These are phyloP conservation scores for Jaapia argillacea DNA, from an alignment of 768 basidiomycete genomes.

Conservation along the genomic window DNA sequence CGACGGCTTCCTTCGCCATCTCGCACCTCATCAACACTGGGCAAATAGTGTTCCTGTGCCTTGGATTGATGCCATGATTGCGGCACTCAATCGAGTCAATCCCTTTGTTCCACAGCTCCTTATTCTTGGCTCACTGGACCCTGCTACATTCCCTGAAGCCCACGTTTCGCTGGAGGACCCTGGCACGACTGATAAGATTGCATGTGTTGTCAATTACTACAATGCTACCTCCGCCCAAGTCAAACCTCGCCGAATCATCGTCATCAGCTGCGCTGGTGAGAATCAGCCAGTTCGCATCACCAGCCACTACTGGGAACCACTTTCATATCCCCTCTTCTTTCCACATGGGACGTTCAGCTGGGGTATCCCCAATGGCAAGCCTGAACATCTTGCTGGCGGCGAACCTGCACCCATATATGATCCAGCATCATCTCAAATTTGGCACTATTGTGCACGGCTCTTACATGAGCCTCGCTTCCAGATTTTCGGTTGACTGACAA, in stretches of 20 bases:
- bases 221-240: slow-evolving; percentile 11
- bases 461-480: slow-evolving; percentile 21
- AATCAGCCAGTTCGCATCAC: slow-evolving; percentile 15
- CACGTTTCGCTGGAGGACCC: slow-evolving; percentile 13
- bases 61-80: slow-evolving; percentile 8
- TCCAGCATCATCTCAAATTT: slow-evolving; percentile 20
- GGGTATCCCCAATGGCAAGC: slow-evolving; percentile 12
- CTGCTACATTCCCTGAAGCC: slow-evolving; percentile 9
- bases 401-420: slow-evolving; percentile 1
- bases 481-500: slow-evolving; percentile 22
- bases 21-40: slow-evolving; percentile 1
- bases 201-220: slow-evolving; percentile 13
- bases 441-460: slow-evolving; percentile 21
- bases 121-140: slow-evolving; percentile 3
- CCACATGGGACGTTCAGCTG: slow-evolving; percentile 25
- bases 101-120: slow-evolving; percentile 8
- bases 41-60: slow-evolving; percentile 3
- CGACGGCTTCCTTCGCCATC: slow-evolving; percentile 15
- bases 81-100: slow-evolving; percentile 6
- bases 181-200: slow-evolving; percentile 18
- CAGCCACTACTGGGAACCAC: slow-evolving; percentile 25
- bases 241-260: slow-evolving; percentile 8
- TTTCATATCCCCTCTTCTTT: slow-evolving; percentile 27
- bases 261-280: slow-evolving; percentile 1
- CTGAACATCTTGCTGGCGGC: background rate